phyloP scores from a whole-genome alignment of 768 basidiomycete species.

The Suillus sp. region DNA sequence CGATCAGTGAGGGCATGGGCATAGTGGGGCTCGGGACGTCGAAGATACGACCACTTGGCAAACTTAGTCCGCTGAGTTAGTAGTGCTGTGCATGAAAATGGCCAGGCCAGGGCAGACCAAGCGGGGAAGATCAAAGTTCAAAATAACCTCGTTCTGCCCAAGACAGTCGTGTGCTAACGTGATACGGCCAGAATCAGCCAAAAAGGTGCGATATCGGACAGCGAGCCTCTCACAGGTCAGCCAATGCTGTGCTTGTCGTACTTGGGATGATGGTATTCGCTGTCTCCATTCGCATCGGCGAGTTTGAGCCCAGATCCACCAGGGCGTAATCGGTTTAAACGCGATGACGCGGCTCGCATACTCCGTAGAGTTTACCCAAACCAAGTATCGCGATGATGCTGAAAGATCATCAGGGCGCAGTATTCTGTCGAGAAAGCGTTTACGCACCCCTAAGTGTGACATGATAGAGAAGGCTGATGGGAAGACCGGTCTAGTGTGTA shows the following conservation, averaged over 20 bases:
- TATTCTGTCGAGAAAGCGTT: background rate
- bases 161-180: background rate
- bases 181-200: background rate
- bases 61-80: background rate
- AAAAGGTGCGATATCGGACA: background rate
- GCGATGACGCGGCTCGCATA: background rate
- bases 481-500: background rate
- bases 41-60: background rate
- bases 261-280: background rate
- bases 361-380: background rate
- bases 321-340: background rate
- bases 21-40: background rate
- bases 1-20: background rate
- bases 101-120: background rate
- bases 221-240: background rate
- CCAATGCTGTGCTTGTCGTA: background rate
- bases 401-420: background rate
- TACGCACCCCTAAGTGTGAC: slow-evolving; percentile 4
- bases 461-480: background rate
- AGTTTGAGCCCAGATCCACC: background rate
- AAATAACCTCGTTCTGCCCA: background rate
- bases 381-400: background rate
- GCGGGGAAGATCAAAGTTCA: background rate
- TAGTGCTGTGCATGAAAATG: background rate
- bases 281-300: background rate